Conservation (phyloP, 305 asterid genomes). For the Solanum hybrid region DNA sequence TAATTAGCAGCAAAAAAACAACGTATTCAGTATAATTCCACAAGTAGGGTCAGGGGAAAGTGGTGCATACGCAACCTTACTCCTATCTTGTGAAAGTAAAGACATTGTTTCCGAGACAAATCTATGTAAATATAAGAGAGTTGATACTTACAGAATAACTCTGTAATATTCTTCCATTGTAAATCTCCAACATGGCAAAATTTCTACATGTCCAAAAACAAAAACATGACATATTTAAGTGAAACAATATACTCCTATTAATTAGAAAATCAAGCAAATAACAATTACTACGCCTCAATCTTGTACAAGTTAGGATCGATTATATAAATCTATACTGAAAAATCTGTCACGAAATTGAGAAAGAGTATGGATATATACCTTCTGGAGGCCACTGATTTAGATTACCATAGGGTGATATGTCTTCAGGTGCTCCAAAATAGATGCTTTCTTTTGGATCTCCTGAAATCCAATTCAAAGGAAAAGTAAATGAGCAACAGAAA, state of each 20-base stretch:
- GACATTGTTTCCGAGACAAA: background rate
- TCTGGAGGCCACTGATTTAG: slow-evolving; percentile 56
- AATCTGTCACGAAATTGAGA: background rate
- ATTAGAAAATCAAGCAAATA: background rate
- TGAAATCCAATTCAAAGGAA: background rate
- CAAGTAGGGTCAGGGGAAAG: background rate
- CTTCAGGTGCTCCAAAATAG: slow-evolving; percentile 42
- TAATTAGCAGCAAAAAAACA: background rate
- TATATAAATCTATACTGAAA: background rate
- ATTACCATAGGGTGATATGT: slow-evolving; percentile 2
- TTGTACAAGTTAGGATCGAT: background rate
- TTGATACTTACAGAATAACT: slow-evolving; percentile 29
- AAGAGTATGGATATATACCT: slow-evolving; percentile 17
- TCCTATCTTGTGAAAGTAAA: background rate
- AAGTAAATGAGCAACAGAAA: background rate
- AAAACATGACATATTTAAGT: background rate
- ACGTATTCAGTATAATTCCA: background rate
- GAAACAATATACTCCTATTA: background rate
- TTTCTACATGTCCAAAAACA: slow-evolving; percentile 16
- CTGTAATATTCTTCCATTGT: slow-evolving; percentile 42
- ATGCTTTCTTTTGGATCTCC: slow-evolving; percentile 55
- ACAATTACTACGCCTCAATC: background rate
- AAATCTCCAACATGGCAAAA: slow-evolving; percentile 42
- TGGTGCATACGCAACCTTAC: background rate
- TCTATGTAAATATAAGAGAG: background rate